Base-by-base conservation (phyloP, 768 basidiomycete genomes). In the Suillus paluster region DNA sequence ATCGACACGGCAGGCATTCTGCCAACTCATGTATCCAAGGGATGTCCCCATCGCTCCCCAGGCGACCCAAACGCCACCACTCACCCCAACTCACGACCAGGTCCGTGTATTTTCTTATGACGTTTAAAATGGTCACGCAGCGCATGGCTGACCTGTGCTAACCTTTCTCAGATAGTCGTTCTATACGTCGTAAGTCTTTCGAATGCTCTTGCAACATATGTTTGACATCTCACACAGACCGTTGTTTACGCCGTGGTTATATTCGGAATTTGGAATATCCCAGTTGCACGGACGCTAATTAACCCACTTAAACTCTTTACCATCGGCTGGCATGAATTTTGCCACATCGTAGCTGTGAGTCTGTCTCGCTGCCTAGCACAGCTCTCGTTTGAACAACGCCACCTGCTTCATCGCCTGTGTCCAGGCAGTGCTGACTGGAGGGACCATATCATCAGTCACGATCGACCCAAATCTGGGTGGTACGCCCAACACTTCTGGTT, bases 311-410 rank as follows among this genome's bases (percentile, higher is more conserved):
- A 95, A 73, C 80, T 95, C 15, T 89, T 95, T 71, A 91, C 92
- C 57, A 94, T 95, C 63, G 93, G 92, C 46, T 92, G 87, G 84
- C 94, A 95, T 69, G 94, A 95, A 71, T 80, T 95, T 17, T 94
- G 90, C 70, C 94, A 95, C 73, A 88, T 94, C 69, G 79, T 83
- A 54, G 85, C 86, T 42, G 93, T 94, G 65, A 59, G 89, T 80
- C 33, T 48, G 59, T 62, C 49, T 67, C 23, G 49, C 60, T 42
- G 38, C 57, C n/a, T 19, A 52, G 60, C 34, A 7, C n/a, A 27
- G 60, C 59, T 65, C 23, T 17, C 44, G 45, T 58, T 21, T 55
- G 42, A 53, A 52, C 50, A 23, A 49, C 19, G 56, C 39, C 25
- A 10, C 21, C 38, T 34, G 30, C 17, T 56, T 23, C 8, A n/a